Evolutionary conservation across 805 yeast species (phyloP).

Genomic region (Candida tibetensis): DNA sequence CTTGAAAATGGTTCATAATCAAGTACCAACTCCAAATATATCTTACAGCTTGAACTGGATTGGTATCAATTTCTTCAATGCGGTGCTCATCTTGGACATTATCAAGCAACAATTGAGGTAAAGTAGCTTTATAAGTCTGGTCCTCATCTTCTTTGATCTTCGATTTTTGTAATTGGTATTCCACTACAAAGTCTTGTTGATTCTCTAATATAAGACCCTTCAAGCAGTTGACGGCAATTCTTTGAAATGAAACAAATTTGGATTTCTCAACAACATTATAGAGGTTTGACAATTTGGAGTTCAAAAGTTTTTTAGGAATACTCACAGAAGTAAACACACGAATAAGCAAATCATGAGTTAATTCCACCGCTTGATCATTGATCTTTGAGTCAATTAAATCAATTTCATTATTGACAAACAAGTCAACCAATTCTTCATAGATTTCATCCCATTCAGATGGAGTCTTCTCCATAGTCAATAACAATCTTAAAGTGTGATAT

Average conservation of each 20-base stretch:
- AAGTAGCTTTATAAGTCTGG: conserved; percentile 19
- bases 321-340: conserved; percentile 22
- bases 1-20: conserved; percentile 57
- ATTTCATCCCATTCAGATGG: conserved; percentile 38
- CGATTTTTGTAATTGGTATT: conserved; percentile 53
- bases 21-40: conserved; percentile 71
- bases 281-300: conserved; percentile 32
- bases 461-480: conserved; percentile 24
- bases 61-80: conserved; percentile 19
- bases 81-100: conserved; percentile 2
- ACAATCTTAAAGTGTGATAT: conserved; percentile 44
- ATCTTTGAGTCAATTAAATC: conserved; percentile 16
- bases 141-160: conserved; percentile 26
- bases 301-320: conserved; percentile 28
- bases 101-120: conserved; percentile 32
- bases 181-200: conserved; percentile 63
- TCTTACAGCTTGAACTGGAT: conserved; percentile 17
- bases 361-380: conserved; percentile 28
- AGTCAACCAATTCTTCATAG: conserved; percentile 43
- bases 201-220: conserved; percentile 36
- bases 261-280: conserved; percentile 26
- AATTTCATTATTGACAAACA: conserved; percentile 30
- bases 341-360: conserved; percentile 36
- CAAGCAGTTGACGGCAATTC: conserved; percentile 43
- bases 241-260: conserved; percentile 31